Evolutionary conservation across 208 protist species (phyloP).

Genomic region (Wallacemonas sp.): DNA sequence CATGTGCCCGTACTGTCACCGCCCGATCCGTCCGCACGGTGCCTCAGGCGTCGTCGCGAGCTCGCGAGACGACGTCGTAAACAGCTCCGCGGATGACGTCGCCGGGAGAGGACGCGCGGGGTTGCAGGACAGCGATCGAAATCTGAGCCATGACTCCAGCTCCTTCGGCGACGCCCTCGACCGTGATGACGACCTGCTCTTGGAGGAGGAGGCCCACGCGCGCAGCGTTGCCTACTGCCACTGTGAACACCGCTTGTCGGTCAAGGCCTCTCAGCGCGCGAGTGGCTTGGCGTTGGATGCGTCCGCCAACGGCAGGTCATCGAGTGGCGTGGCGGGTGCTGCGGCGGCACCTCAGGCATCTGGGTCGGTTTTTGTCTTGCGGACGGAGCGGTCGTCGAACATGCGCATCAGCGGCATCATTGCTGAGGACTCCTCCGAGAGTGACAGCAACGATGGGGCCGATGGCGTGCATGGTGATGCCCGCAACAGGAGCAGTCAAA

Average conservation of each 20-base stretch:
- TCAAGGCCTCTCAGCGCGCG: background rate
- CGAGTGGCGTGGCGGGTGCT: background rate
- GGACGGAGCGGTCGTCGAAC: slow-evolving; percentile 23
- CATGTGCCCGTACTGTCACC: slow-evolving; percentile 55
- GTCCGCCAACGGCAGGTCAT: background rate
- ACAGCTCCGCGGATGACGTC: background rate
- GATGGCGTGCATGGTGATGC: too few relatives aligned
- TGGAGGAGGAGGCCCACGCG: slow-evolving; percentile 1
- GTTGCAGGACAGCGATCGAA: background rate
- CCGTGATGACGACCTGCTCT: background rate
- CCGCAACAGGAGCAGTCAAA: slow-evolving; percentile 16
- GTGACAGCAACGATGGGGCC: slow-evolving; percentile 21
- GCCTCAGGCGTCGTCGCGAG: background rate
- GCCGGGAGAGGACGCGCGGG: background rate
- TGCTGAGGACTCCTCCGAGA: slow-evolving; percentile 24
- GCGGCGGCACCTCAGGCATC: background rate
- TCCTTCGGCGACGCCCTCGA: background rate
- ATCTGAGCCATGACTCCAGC: slow-evolving; percentile 20
- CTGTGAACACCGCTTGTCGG: slow-evolving; percentile 11
- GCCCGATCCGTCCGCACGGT: slow-evolving; percentile 17
- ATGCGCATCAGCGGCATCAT: slow-evolving; percentile 23
- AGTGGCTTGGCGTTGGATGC: background rate
- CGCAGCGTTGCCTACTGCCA: slow-evolving; percentile 20
- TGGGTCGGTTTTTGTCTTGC: slow-evolving; percentile 32
- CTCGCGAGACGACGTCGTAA: background rate